phyloP scores from a whole-genome alignment of 1,284 basidiomycete species.

The Afroboletus lepidellus region DNA sequence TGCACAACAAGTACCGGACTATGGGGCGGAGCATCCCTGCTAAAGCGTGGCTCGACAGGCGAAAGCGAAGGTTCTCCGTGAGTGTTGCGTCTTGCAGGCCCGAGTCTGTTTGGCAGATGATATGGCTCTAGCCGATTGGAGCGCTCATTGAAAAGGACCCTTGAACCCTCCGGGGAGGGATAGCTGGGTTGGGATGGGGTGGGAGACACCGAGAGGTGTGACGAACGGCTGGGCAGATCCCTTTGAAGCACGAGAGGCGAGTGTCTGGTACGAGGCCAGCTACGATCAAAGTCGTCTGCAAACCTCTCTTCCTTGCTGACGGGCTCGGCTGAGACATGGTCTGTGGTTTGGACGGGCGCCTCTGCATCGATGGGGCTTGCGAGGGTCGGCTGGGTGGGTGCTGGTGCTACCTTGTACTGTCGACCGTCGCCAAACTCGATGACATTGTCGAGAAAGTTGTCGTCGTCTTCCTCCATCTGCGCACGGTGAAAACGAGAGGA shows the following conservation, averaged over 20 bases:
- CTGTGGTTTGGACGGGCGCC: conserved; percentile 18
- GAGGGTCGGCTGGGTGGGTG: conserved; percentile 35
- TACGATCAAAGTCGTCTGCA: conserved; percentile 88
- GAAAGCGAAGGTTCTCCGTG: conserved; percentile 43
- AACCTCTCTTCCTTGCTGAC: conserved; percentile 78
- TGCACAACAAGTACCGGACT: conserved; percentile 43
- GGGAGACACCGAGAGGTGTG: conserved; percentile 33
- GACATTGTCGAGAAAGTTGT: conserved; percentile 83
- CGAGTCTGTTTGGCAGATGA: conserved; percentile 37
- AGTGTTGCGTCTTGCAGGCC: conserved; percentile 40
- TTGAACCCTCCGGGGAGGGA: conserved; percentile 53
- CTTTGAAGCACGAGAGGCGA: conserved; percentile 43
- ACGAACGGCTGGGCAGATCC: conserved; percentile 41
- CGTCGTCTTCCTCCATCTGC: conserved; percentile 87
- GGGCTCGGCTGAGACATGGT: conserved; percentile 19
- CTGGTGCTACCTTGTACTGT: conserved; percentile 75
- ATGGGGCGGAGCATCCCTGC: conserved; percentile 47
- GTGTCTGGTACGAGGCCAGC: conserved; percentile 74
- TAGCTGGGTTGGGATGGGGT: conserved; percentile 42
- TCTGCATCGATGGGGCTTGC: conserved; percentile 17
- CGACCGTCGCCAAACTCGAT: conserved; percentile 93
- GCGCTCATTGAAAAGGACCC: conserved; percentile 87
- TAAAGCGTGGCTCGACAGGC: conserved; percentile 43
- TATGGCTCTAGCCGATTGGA: conserved; percentile 84
- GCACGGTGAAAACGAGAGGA: conserved; percentile 14